Evolutionary conservation across 1,139 yeast species (phyloP).

Genomic region (Geotrichum candidum): DNA sequence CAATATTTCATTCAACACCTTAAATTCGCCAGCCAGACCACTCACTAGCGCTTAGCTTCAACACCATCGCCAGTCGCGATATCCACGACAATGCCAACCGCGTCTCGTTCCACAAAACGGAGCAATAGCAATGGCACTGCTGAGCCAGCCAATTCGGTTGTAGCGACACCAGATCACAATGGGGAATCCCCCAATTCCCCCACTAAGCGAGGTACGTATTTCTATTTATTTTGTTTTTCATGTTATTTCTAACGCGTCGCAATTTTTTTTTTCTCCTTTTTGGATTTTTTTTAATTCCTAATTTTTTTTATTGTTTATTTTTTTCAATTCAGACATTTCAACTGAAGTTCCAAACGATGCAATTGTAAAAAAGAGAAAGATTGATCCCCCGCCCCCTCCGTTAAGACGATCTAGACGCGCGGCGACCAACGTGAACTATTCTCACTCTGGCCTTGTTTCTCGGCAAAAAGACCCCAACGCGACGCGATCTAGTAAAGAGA

Average conservation of each 20-base stretch:
- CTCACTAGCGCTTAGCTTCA: not conserved
- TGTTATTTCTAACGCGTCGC: not conserved
- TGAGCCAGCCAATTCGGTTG: not conserved
- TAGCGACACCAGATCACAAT: not conserved
- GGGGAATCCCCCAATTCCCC: not conserved
- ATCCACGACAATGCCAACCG: constrained; percentile 8
- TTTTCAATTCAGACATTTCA: not conserved
- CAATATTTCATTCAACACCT: not conserved
- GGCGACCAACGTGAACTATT: constrained; percentile 9
- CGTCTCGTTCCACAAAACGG: constrained; percentile 9
- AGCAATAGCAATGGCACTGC: constrained; percentile 1
- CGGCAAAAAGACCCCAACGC: not conserved
- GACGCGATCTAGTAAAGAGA: not conserved
- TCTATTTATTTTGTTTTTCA: not conserved
- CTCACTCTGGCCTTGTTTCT: constrained; percentile 11
- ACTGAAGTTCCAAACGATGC: not conserved
- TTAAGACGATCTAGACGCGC: constrained; percentile 15
- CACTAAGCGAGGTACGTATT: not conserved
- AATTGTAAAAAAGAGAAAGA: constrained; percentile 1
- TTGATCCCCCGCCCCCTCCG: constrained; percentile 1
- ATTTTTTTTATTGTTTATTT: not conserved
- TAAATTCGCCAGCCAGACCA: not conserved
- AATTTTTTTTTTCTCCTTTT: not conserved
- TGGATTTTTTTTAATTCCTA: too few relatives aligned
- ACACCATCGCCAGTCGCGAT: not conserved